phyloP scores from a whole-genome alignment of 1,139 yeast genomes.

The Saccharomycopsis phalli region DNA sequence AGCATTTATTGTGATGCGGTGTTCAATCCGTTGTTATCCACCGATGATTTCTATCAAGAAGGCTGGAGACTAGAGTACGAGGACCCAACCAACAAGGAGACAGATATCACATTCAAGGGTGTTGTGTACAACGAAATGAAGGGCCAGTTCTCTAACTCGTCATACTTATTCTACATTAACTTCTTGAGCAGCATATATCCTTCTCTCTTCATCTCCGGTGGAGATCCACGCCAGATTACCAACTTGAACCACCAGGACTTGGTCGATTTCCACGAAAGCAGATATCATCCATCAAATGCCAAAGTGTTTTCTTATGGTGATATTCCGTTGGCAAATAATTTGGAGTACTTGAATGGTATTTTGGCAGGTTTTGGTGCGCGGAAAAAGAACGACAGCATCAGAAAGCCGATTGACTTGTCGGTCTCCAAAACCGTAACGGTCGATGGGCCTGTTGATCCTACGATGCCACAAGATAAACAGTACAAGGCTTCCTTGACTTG shows the following conservation, averaged over 20 bases:
- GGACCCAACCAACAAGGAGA: conserved; percentile 42
- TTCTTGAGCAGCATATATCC: conserved; percentile 85
- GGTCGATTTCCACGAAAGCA: conserved; percentile 57
- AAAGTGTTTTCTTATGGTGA: conserved; percentile 84
- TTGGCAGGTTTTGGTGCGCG: conserved; percentile 45
- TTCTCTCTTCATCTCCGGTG: conserved; percentile 82
- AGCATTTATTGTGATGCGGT: conserved; percentile 86
- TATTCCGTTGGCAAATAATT: conserved; percentile 53
- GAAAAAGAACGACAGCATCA: conserved; percentile 24
- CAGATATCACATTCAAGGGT: conserved; percentile 76
- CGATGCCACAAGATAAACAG: conserved; percentile 66
- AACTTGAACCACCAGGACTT: conserved; percentile 66
- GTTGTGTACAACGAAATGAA: conserved; percentile 98
- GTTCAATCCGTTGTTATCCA: conserved; percentile 67
- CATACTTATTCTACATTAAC: conserved; percentile 75
- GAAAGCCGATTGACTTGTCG: conserved; percentile 38
- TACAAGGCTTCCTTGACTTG: conserved; percentile 78
- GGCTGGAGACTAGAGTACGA: conserved; percentile 95
- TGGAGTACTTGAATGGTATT: conserved; percentile 46
- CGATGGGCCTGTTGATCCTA: conserved; percentile 77
- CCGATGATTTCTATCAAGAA: conserved; percentile 85
- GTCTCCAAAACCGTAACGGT: conserved; percentile 32
- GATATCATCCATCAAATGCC: conserved; percentile 89
- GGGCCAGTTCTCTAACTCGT: conserved; percentile 88
- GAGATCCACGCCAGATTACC: conserved; percentile 81